Base-by-base conservation (phyloP, 495 filamentous ascomycete species). In the Mytilinidion resinicola region DNA sequence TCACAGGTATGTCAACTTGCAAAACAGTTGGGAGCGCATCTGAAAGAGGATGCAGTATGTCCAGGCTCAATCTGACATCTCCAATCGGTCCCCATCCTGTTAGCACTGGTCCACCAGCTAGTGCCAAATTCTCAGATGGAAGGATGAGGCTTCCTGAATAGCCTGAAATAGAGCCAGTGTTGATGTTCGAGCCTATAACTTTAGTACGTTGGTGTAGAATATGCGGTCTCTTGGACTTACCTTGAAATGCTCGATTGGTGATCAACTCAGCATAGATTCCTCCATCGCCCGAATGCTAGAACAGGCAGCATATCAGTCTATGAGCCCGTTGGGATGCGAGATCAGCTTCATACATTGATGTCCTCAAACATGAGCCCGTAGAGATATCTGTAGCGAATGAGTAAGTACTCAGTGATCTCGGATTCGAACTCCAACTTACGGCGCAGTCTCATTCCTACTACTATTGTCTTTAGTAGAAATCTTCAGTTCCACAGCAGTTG, bases 191-290 rank as follows among this genome's bases (percentile, higher is more conserved):
- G 44, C 44, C 44, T 48, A 48, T 48, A 4, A 48, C 3, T 4
- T 21, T 6, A 20, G 15, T 10, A 3, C 36, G 2, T 1, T 1
- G 5, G 6, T 38, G n/a, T 19, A 15, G 7, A 7, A 30, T 12
- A 15, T n/a, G 9, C 4, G 20, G 2, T 12, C 2, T 42, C 12
- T 14, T 9, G 17, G 17, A 10, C 19, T 21, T 60, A 39, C 67
- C 67, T 61, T 67, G 65, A 51, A 69, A 69, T 20, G 67, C 64
- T 11, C 67, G 61, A 42, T 69, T 69, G 0, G 55, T 48, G 46
- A 69, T 63, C 33, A 67, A n/a, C 46, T 69, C 67, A 9, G 58
- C 67, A 50, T 69, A 69, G 11, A 69, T 55, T 0, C 64, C 67
- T 9, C 67, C 67, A 53, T 69, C 67, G 20, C 67, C 64, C 9